Evolutionary conservation across 2,329 filamentous ascomycete genomes (phyloP), one percentile per base, ranked within the genome.

Genomic region (Fusarium sp.): DNA sequence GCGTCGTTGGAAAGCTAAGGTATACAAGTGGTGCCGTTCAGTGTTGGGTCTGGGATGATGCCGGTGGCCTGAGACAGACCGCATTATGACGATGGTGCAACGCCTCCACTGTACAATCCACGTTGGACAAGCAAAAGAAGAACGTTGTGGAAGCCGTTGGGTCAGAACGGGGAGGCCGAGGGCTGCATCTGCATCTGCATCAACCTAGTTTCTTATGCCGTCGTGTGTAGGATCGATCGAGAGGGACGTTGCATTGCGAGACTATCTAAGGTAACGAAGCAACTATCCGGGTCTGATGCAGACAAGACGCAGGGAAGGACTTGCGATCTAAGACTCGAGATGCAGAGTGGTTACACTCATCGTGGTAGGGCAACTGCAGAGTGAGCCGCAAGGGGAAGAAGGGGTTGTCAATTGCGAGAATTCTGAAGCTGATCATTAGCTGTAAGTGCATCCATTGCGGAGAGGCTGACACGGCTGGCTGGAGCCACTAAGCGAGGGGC

Each of bases 381-480:
- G 47, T 20, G 18, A 54, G 8, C 47, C 18, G 27, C 10, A 52
- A 52, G 27, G 47, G 27, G 27, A 29, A 20, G 27, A 54, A 54
- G 4, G 18, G 47, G 47, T 54, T 54, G 47, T 54, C 47, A 54
- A 54, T 54, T 54, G 47, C 47, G 27, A 54, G 47, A 54, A 54
- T 31, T 31, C 27, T 54, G 27, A 54, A 54, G 47, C 47, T 31
- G 47, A n/a, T 20, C 27, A 54, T 54, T 31, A 54, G 47, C 47
- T 54, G 58, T 31, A 31, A 54, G 36, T 62, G 38, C 50, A 54
- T 74, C 47, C 10, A 29, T 52, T 52, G 71, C 57, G 71, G 63
- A 62, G 71, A 66, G 71, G 71, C 72, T 74, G 71, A 67, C 47
- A 54, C 47, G 72, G 60, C 66, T 18, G 42, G 35, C 52, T 42